Percentiles rank a stretch among this genome's conserved stretches.
Conservation (phyloP, 345 rosid genomes). For the Salix arbutifolia region DNA sequence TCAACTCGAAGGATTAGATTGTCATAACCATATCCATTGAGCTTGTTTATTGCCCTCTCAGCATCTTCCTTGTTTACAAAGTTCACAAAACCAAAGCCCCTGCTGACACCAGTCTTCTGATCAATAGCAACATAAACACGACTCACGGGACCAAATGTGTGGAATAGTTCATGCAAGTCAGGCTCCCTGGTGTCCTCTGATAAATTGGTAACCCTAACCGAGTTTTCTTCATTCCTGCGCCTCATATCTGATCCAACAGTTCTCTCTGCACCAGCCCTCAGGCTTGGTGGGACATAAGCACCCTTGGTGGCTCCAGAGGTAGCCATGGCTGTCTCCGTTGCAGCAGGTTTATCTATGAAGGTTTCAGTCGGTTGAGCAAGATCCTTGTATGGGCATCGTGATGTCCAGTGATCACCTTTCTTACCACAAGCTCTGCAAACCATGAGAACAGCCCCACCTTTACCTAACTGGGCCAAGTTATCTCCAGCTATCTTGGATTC, state of each 20-base stretch:
- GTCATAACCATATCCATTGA: constrained; percentile 90
- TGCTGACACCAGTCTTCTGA: constrained; percentile 78
- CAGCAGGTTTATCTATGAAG: constrained; percentile 57
- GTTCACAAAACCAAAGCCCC: constrained; percentile 92
- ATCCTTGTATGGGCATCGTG: constrained; percentile 86
- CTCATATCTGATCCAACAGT: constrained; percentile 72
- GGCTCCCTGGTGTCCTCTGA: constrained; percentile 88
- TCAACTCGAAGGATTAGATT: constrained; percentile 88
- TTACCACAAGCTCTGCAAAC: constrained; percentile 82
- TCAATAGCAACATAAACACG: constrained; percentile 84
- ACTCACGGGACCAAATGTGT: constrained; percentile 73
- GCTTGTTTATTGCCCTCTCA: constrained; percentile 77
- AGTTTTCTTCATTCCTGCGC: constrained; percentile 87
- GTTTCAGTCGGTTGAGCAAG: constrained; percentile 53
- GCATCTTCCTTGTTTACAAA: constrained; percentile 85
- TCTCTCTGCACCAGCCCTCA: constrained; percentile 73
- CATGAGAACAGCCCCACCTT: constrained; percentile 82
- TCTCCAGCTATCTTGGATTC: constrained; percentile 58
- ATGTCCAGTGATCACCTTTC: constrained; percentile 95
- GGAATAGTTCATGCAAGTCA: constrained; percentile 78
- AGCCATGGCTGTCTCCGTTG: constrained; percentile 42
- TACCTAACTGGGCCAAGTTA: constrained; percentile 56
- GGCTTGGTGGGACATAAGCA: constrained; percentile 72
- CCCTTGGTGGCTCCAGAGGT: constrained; percentile 43
- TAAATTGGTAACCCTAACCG: constrained; percentile 75